Conservation (phyloP, 257 asterid species). For the Solanum chaucha region DNA sequence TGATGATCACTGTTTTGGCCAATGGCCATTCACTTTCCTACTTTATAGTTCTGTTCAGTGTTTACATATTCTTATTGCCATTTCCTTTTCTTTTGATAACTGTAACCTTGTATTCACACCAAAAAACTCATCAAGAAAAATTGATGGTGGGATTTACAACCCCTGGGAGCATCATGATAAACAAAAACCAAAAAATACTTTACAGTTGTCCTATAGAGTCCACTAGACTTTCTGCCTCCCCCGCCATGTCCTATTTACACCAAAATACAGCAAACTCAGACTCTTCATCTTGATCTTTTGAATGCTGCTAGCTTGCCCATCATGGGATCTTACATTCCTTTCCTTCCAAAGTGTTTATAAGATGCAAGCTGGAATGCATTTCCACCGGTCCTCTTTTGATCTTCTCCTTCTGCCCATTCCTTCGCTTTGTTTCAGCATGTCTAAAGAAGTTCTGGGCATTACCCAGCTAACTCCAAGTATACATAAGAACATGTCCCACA, state of each 20-base stretch:
- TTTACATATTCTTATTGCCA: not conserved
- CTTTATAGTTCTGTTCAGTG: not conserved
- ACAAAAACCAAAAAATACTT: not conserved
- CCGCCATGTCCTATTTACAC: not conserved
- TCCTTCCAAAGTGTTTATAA: not conserved
- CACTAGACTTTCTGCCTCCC: not conserved
- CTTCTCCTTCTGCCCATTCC: not conserved
- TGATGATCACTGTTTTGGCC: not conserved
- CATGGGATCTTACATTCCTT: not conserved
- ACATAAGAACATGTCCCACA: not conserved
- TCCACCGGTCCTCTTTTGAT: not conserved
- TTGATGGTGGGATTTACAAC: not conserved
- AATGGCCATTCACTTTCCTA: not conserved
- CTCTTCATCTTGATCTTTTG: not conserved
- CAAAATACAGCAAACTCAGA: not conserved
- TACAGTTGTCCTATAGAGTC: not conserved
- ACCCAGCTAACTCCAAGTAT: not conserved
- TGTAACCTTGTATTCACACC: not conserved
- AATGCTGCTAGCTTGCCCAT: not conserved
- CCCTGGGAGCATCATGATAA: not conserved
- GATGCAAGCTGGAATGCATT: not conserved
- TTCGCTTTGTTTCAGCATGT: not conserved
- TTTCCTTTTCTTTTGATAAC: not conserved
- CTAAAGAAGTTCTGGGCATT: not conserved
- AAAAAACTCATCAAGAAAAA: not conserved